Conservation (phyloP, 2,329 filamentous ascomycete genomes). For the Blastomyces emzantsi region DNA sequence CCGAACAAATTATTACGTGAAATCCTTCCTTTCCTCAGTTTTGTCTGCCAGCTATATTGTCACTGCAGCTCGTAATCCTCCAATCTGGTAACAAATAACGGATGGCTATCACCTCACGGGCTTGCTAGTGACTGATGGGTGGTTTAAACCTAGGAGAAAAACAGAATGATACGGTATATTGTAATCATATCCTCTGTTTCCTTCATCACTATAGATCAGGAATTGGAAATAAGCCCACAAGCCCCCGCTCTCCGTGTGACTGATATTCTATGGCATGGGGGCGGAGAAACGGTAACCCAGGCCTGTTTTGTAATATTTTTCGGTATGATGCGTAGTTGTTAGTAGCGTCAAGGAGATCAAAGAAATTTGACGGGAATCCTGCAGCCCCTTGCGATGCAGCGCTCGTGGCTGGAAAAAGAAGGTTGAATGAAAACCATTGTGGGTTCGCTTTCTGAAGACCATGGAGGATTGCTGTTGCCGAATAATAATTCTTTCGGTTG, state of each 20-base stretch:
- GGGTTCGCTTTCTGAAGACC: conserved; percentile 29
- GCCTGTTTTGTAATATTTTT: conserved; percentile 24
- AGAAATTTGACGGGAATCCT: conserved; percentile 12
- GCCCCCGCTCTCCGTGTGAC: conserved; percentile 9
- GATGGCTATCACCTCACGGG: not conserved
- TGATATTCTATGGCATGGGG: conserved; percentile 30
- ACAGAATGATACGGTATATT: not conserved
- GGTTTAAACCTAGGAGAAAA: not conserved
- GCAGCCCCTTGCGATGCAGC: not conserved
- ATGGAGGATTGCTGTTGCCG: conserved; percentile 29
- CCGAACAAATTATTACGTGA: not conserved
- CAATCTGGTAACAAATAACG: conserved; percentile 1
- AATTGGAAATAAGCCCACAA: conserved; percentile 15
- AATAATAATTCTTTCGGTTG: conserved; percentile 28
- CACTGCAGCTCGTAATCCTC: not conserved
- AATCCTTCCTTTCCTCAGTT: not conserved
- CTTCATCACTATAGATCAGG: conserved; percentile 10
- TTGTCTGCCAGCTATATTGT: conserved; percentile 2
- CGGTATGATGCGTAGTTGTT: conserved; percentile 32
- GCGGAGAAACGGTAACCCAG: conserved; percentile 33
- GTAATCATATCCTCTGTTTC: not conserved
- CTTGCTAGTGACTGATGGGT: not conserved
- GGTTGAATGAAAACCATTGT: conserved; percentile 6
- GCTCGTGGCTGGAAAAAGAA: not conserved
- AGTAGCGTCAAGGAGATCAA: conserved; percentile 23